Base-by-base conservation (phyloP, 2,329 filamentous ascomycete species). In the Hysterium pulicare region DNA sequence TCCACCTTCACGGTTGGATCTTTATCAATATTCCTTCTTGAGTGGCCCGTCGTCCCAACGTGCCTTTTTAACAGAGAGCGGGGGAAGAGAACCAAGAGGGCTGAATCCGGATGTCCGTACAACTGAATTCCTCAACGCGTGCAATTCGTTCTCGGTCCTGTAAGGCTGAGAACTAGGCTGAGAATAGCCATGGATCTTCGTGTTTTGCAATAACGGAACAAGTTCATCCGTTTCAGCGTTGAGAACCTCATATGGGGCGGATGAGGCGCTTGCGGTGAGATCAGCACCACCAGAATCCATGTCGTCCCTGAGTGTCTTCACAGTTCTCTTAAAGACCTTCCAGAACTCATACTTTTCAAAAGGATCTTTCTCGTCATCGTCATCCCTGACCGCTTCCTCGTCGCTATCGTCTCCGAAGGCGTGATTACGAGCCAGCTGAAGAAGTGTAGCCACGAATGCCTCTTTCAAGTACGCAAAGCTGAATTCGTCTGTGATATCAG, bases 381-480 rank as follows among this genome's bases (percentile, higher is more conserved):
- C 51, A 32, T 61, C 57, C 11, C 55, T 52, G 16, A 16, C n/a
- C 5, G 46, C 49, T 13, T 44, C 49, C 15, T 46, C 47, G 7
- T 51, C 45, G n/a, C 43, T 44, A 17, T 51, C 47, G 15, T 51
- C 51, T 33, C 44, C 37, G 11, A 31, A n/a, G 9, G 37, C 49
- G 26, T 48, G 40, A 23, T 47, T 51, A 28, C 61, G 51, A 0
- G 80, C 82, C 44, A 86, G 77, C 2, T 77, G 74, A 20, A 86
- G 66, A 41, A 86, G 57, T 2, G 78, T 74, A 1, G 81, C 80
- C 1, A 86, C 79, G 56, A 86, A 86, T 0, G 79, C 82, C 59
- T 86, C 83, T 56, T 86, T 82, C 62, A 86, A 76, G 55, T 85
- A 86, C 0, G 82, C 82, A 57, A 86, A 86, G 50, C 78, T 82